A percentile compares a stretch with the other conserved stretches of the same genome.
phyloP scores from a whole-genome alignment of 495 filamentous ascomycete species.

The Hypoxylon rickii region DNA sequence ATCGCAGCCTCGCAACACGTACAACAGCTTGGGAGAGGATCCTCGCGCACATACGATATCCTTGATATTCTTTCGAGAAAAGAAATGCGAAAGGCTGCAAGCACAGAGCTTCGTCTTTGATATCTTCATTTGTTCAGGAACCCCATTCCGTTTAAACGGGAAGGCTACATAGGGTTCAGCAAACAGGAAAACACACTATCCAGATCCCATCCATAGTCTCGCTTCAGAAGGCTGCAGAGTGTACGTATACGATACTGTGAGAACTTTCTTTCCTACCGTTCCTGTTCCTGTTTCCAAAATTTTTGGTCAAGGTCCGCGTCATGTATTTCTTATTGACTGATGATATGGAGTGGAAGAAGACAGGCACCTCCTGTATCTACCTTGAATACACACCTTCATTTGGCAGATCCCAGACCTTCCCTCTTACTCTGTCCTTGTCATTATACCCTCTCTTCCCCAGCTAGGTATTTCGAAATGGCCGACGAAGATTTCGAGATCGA shows the following conservation, averaged over 20 bases:
- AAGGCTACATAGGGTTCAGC: constrained; percentile 13
- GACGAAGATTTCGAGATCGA: constrained; percentile 99
- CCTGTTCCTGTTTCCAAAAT: constrained; percentile 31
- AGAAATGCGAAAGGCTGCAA: constrained; percentile 42
- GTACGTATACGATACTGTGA: constrained; percentile 53
- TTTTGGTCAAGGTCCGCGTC: constrained; percentile 22
- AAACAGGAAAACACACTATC: too few species aligned
- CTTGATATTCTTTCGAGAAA: constrained; percentile 16
- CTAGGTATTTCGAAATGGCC: constrained; percentile 63
- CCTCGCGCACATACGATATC: constrained; percentile 18
- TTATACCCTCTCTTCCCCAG: constrained; percentile 35
- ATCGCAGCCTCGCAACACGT: constrained; percentile 16
- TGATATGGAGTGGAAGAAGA: constrained; percentile 39
- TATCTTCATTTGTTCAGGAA: constrained; percentile 41
- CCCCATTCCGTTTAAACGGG: constrained; percentile 14
- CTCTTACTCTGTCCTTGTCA: constrained; percentile 37
- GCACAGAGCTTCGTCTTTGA: constrained; percentile 57
- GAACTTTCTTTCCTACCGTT: constrained; percentile 42
- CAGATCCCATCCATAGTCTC: too few species aligned
- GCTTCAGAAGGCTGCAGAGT: constrained; percentile 40
- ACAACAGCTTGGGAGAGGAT: constrained; percentile 14
- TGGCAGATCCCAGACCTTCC: constrained; percentile 26
- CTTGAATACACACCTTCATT: constrained; percentile 43
- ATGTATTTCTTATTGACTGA: constrained; percentile 42
- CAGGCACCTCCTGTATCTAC: constrained; percentile 42